Percentiles rank a stretch among this genome's conserved stretches.
These are phyloP conservation scores for Oryza glumipatula DNA, from an alignment of 176 grass and related monocot species.

Conservation along the genomic window DNA sequence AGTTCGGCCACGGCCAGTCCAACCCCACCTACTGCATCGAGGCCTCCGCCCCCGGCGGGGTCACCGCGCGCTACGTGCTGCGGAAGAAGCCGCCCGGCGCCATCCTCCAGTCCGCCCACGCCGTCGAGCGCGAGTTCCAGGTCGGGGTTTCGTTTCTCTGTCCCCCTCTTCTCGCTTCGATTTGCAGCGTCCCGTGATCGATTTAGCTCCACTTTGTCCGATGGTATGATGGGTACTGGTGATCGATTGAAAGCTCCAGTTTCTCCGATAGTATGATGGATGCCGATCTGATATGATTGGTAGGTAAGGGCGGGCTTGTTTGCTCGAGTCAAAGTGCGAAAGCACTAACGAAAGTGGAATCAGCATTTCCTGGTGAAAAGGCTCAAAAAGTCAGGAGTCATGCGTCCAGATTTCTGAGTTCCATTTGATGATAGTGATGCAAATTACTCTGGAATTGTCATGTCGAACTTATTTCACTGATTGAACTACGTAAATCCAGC, in stretches of 20 bases:
- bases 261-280: neutral
- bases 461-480: neutral
- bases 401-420: neutral
- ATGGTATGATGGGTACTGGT: neutral
- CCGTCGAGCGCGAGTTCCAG: constrained; percentile 89
- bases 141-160: constrained; percentile 16
- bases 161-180: neutral
- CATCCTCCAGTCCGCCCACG: constrained; percentile 93
- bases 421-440: neutral
- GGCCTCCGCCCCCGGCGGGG: constrained; percentile 35
- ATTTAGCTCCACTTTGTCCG: neutral
- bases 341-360: neutral
- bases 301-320: neutral
- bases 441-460: neutral
- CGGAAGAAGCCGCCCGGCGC: constrained; percentile 83
- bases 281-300: neutral
- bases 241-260: too few relatives aligned
- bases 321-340: neutral
- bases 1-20: constrained; percentile 93
- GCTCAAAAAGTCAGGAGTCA: neutral
- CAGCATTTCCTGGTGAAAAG: neutral
- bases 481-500: neutral
- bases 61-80: constrained; percentile 66
- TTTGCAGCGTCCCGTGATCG: neutral
- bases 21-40: constrained; percentile 90